phyloP scores from a whole-genome alignment of 2,329 filamentous ascomycete species.

The Penicillium rolfsii region DNA sequence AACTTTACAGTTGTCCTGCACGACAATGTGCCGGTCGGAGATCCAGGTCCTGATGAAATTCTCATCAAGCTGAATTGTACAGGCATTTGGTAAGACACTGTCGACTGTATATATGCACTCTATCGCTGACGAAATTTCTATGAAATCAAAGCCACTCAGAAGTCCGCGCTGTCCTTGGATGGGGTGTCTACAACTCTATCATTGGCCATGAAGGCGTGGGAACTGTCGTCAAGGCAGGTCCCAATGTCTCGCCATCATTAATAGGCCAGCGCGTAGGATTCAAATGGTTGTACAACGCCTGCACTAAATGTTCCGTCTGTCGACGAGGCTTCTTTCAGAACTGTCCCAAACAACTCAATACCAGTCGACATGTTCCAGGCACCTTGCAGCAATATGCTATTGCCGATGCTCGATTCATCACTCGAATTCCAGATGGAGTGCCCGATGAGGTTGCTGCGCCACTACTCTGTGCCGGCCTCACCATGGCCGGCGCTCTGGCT shows the following conservation, averaged over 20 bases:
- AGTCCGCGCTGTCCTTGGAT: slow-evolving; percentile 29
- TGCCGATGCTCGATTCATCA: slow-evolving; percentile 29
- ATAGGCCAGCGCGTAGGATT: slow-evolving; percentile 27
- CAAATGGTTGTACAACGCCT: slow-evolving; percentile 34
- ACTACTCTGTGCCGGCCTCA: slow-evolving; percentile 26
- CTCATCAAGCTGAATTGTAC: slow-evolving; percentile 30
- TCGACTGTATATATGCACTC: background rate
- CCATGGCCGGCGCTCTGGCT: slow-evolving; percentile 26
- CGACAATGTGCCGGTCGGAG: slow-evolving; percentile 20
- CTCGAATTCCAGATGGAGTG: slow-evolving; percentile 22
- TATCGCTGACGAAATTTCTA: background rate
- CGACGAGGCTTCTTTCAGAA: slow-evolving; percentile 23
- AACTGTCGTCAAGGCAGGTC: slow-evolving; percentile 22
- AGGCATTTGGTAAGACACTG: slow-evolving; percentile 25
- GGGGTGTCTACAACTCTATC: slow-evolving; percentile 31
- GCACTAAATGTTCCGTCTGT: slow-evolving; percentile 28
- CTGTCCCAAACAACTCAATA: slow-evolving; percentile 30
- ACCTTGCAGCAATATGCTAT: slow-evolving; percentile 33
- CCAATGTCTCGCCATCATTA: slow-evolving; percentile 15
- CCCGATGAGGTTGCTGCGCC: slow-evolving; percentile 25
- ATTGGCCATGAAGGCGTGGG: slow-evolving; percentile 35
- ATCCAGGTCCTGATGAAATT: slow-evolving; percentile 24
- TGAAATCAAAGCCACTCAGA: slow-evolving; percentile 26
- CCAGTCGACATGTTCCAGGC: slow-evolving; percentile 30
- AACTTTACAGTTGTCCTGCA: slow-evolving; percentile 18